phyloP scores from a whole-genome alignment of 2,329 filamentous ascomycete species.

The Curvularia lunata region DNA sequence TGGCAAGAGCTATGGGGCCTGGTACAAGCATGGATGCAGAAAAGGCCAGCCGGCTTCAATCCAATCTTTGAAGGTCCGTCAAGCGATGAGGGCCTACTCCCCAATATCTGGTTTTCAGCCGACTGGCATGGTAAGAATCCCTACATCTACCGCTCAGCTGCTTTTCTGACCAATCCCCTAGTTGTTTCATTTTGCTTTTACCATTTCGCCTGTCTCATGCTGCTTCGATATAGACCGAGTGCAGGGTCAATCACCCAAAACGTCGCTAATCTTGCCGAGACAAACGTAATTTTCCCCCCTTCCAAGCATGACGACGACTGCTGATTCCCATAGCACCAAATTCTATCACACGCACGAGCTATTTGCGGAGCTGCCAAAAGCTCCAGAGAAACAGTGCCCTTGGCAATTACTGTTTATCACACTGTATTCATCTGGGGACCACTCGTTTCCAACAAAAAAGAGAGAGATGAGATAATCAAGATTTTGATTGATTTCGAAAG shows the following conservation, averaged over 20 bases:
- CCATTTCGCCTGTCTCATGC: constrained; percentile 39
- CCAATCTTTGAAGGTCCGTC: constrained; percentile 36
- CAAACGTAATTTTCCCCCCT: constrained; percentile 26
- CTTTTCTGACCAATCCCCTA: constrained; percentile 12
- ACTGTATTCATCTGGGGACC: constrained; percentile 40
- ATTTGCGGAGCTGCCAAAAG: constrained; percentile 39
- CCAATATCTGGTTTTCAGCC: constrained; percentile 37
- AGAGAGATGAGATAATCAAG: constrained; percentile 31
- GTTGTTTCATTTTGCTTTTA: constrained; percentile 36
- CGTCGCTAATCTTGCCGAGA: constrained; percentile 23
- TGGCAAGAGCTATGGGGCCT: constrained; percentile 36
- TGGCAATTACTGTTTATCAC: constrained; percentile 35
- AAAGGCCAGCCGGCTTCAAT: constrained; percentile 37
- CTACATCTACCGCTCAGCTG: too few species aligned
- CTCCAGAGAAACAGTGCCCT: constrained; percentile 32
- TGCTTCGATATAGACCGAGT: constrained; percentile 40
- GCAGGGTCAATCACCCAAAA: constrained; percentile 38
- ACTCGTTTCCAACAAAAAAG: constrained; percentile 24
- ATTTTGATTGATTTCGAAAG: constrained; percentile 34
- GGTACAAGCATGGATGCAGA: constrained; percentile 32
- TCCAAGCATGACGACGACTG: not conserved
- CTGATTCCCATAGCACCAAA: constrained; percentile 23
- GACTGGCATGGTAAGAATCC: constrained; percentile 40
- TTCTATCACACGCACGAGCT: constrained; percentile 34
- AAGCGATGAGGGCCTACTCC: constrained; percentile 24